phyloP scores from a whole-genome alignment of 495 filamentous ascomycete species.

The Letharia columbiana region DNA sequence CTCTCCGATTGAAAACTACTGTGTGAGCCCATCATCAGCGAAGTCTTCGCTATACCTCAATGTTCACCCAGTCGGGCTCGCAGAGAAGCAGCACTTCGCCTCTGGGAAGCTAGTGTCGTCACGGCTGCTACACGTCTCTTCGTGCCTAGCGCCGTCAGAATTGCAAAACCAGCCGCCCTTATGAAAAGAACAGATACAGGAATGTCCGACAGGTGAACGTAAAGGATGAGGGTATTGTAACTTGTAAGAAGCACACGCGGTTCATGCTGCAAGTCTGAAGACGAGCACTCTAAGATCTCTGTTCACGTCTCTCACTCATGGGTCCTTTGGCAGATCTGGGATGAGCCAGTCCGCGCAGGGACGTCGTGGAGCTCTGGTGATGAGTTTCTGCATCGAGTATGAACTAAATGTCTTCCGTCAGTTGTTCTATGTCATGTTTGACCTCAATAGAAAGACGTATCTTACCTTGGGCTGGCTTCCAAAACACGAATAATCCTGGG shows the following conservation, averaged over 20 bases:
- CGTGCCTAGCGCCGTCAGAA: background rate
- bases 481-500: background rate
- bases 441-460: background rate
- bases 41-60: conserved; percentile 1
- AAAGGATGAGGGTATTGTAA: background rate
- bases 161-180: conserved; percentile 7
- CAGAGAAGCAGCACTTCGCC: conserved; percentile 18
- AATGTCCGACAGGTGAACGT: background rate
- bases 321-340: conserved; percentile 13
- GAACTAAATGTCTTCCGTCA: background rate
- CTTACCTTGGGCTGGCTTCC: conserved; percentile 12
- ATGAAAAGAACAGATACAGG: background rate
- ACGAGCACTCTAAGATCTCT: conserved; percentile 31
- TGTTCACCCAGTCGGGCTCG: conserved; percentile 6
- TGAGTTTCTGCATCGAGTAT: conserved; percentile 26
- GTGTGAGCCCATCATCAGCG: conserved; percentile 25
- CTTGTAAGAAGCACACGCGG: conserved; percentile 1
- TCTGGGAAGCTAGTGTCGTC: conserved; percentile 27
- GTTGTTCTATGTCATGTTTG: background rate
- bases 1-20: conserved; percentile 38
- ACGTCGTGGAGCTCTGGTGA: conserved; percentile 28
- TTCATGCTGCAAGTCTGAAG: conserved; percentile 13
- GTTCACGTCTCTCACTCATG: conserved; percentile 29
- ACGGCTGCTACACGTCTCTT: conserved; percentile 23
- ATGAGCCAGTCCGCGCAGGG: conserved; percentile 10